Evolutionary conservation across 108 stramenopile species (phyloP), one percentile per base, ranked within the genome.

Genomic region (Schizochytrium sp.): DNA sequence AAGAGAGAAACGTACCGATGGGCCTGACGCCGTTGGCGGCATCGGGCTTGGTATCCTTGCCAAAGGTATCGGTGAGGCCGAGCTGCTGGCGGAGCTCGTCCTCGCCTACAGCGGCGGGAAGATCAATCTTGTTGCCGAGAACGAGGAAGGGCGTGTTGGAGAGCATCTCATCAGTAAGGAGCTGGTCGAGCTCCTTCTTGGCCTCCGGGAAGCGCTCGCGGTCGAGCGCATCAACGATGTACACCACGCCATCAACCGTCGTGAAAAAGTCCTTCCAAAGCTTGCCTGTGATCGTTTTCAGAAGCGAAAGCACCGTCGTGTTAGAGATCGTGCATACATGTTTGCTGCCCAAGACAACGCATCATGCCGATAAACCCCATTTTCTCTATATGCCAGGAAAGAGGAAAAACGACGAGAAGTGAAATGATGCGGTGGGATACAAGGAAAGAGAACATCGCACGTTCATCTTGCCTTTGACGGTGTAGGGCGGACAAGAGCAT

Each of bases 51-150:
- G 95, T 96, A 72, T 98, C 99, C 93, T 99, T 99, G 69, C 99
- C 99, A 89, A 97, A 99, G 10, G 99, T 99, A 71, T 99, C 98
- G 88, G 97, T 91, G 88, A 99, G 95, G 60, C 98, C 98, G 57
- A 99, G 92, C 5, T 95, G 96, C 91, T 96, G 97, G 89, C 98
- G 96, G 53, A 99, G 94, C 90, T 99, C 98, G 88, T 99, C 98
- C 89, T 99, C 99, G 72, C 92, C 91, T 4, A 96, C 97, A 58
- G 99, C 98, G 87, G 91, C 92, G 57, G 96, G 96, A 93, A 98
- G 96, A 91, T 99, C 99, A 90, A 99, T 99, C 92, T 99, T 99
- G 93, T 99, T 99, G 88, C 99, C 99, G 63, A 99, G 94, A 47
- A 99, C 97, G 88, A 99, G 95, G 90, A 98, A 98, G 19, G 99